Conservation (phyloP, 345 rosid genomes). For the Excoecaria agallocha region DNA sequence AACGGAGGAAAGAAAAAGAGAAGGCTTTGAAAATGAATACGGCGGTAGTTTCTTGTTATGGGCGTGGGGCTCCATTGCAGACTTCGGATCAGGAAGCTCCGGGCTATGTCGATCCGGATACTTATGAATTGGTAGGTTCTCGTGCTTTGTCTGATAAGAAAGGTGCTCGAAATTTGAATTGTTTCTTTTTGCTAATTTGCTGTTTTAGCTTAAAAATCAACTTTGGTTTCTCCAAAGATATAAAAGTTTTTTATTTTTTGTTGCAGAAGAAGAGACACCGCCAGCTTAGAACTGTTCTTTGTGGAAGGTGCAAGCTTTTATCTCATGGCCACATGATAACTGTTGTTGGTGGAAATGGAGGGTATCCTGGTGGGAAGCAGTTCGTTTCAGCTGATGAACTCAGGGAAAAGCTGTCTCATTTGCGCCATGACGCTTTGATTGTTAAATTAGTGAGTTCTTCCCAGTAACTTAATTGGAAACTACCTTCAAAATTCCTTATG, state of each 20-base stretch:
- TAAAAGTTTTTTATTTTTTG: not conserved
- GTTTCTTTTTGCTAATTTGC: not conserved
- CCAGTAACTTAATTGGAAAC: not conserved
- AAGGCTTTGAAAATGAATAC: slow-evolving; percentile 40
- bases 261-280: slow-evolving; percentile 92
- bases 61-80: slow-evolving; percentile 96
- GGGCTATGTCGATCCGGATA: slow-evolving; percentile 61
- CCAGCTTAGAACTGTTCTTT: slow-evolving; percentile 83
- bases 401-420: slow-evolving; percentile 77
- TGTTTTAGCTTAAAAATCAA: not conserved
- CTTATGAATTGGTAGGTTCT: slow-evolving; percentile 65
- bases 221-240: not conserved
- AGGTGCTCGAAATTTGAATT: not conserved
- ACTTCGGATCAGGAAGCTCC: slow-evolving; percentile 71
- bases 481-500: too few species aligned
- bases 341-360: slow-evolving; percentile 97
- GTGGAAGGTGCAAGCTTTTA: slow-evolving; percentile 85
- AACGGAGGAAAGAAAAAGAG: slow-evolving; percentile 39
- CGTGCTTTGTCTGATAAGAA: not conserved
- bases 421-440: slow-evolving; percentile 72
- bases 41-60: slow-evolving; percentile 62
- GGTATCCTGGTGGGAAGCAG: slow-evolving; percentile 88
- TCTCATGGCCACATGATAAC: slow-evolving; percentile 97
- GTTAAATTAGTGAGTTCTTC: slow-evolving; percentile 62
- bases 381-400: slow-evolving; percentile 84